Evolutionary conservation across 768 basidiomycete genomes (phyloP), one percentile per base, ranked within the genome.

Genomic region (Lactarius quietus): DNA sequence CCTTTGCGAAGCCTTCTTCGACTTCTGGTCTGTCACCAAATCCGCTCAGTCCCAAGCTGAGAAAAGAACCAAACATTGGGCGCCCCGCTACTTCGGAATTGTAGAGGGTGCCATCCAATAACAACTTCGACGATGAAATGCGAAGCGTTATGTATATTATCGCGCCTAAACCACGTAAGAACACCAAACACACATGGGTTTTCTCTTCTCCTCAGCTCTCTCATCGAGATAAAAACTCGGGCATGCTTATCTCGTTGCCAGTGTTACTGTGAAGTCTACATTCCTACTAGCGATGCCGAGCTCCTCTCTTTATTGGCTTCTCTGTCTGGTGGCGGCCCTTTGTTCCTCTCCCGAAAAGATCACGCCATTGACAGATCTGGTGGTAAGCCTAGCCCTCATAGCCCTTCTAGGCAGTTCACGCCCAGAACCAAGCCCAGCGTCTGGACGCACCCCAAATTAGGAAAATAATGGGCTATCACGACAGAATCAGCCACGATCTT

Each of bases 21-120:
- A 52, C 48, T 45, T 54, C 39, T 59, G 18, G 33, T 31, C 8
- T 33, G 1, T 28, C 29, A 8, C 51, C 48, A 17, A 17, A 52
- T 45, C 29, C 18, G 57, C 36, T 17, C 31, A 23, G 26, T 28
- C 15, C 14, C 29, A 43, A 31, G 45, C 29, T n/a, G n/a, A n/a
- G 48, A 35, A 38, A 23, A 52, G 57, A 59, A 53, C 36, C 48
- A 8, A 41, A 31, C 51, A 26, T 23, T 18, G 51, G 51, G 63
- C 63, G 63, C 36, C 57, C 63, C 57, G 62, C 51, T 26, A 36
- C 38, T 33, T 54, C 63, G 51, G 63, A 53, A 20, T n/a, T 35
- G 31, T 36, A 6, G 7, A 20, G 33, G 33, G 53, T n/a, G 52
- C 20, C n/a, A 54, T 28, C 51, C 35, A 26, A 35, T 23, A 20